A percentile compares a stretch with the other conserved stretches of the same genome.
Evolutionary conservation across 2,329 filamentous ascomycete species (phyloP).

Genomic region (Fusarium foetens): DNA sequence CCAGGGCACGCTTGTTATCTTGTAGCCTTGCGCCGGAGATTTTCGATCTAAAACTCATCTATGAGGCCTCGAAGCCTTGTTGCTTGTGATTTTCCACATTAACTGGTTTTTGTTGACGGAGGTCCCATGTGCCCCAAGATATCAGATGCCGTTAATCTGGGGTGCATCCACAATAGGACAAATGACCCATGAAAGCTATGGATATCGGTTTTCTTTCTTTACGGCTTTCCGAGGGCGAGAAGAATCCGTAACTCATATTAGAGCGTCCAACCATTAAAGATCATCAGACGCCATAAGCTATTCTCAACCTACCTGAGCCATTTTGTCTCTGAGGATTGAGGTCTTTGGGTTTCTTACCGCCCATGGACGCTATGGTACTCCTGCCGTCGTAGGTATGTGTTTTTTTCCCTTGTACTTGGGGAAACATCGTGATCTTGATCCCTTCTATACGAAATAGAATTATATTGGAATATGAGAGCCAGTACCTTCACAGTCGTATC

Average conservation of each 20-base stretch:
- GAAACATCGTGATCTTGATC: too few species aligned
- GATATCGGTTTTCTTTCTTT: neutral
- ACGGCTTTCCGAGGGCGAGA: neutral
- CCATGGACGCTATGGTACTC: neutral
- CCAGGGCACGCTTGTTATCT: neutral
- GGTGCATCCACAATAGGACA: constrained; percentile 34
- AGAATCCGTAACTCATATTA: neutral
- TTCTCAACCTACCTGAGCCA: neutral
- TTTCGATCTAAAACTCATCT: neutral
- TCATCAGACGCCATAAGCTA: neutral
- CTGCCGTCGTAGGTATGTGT: neutral
- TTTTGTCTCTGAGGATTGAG: neutral
- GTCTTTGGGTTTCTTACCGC: neutral
- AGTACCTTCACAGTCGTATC: too few species aligned
- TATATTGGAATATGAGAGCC: neutral
- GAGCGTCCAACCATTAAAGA: neutral
- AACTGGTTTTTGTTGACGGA: constrained; percentile 8
- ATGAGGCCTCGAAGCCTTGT: neutral
- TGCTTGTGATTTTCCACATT: neutral
- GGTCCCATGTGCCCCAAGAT: constrained; percentile 25
- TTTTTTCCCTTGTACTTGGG: neutral
- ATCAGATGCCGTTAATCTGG: constrained; percentile 39
- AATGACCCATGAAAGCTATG: constrained; percentile 1
- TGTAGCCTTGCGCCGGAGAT: constrained; percentile 6
- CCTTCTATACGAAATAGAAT: neutral